A percentile compares a stretch with the other conserved stretches of the same genome.
These are phyloP conservation scores for Pugionium cornutum DNA, from an alignment of 345 rosid genomes.

Conservation along the genomic window DNA sequence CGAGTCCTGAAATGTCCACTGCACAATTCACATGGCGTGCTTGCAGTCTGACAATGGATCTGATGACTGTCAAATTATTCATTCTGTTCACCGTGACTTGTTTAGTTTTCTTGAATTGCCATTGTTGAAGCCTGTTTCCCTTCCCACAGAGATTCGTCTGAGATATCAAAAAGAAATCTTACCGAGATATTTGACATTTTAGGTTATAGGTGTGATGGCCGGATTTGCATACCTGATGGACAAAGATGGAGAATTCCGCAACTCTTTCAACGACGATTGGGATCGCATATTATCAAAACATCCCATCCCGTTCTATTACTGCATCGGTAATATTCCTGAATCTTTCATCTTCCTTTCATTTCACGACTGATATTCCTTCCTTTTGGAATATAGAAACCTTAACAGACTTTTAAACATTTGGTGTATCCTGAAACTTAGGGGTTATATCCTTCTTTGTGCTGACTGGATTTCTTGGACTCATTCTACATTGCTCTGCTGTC, in stretches of 20 bases:
- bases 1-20: conserved; percentile 20
- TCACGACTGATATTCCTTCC: background rate
- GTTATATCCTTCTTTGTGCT: conserved; percentile 86
- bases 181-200: conserved; percentile 14
- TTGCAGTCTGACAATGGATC: conserved; percentile 3
- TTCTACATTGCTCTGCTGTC: conserved; percentile 81
- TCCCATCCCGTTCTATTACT: conserved; percentile 93
- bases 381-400: background rate
- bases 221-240: conserved; percentile 89
- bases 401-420: background rate
- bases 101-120: conserved; percentile 26
- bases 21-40: background rate
- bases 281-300: conserved; percentile 85
- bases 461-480: conserved; percentile 84
- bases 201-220: conserved; percentile 75
- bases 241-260: conserved; percentile 87
- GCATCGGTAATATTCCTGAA: conserved; percentile 58
- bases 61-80: conserved; percentile 3
- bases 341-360: conserved; percentile 6
- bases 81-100: conserved; percentile 18
- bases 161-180: background rate
- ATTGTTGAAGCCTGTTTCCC: background rate
- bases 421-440: conserved; percentile 46
- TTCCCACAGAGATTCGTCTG: conserved; percentile 1
- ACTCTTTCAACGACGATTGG: conserved; percentile 94